Evolutionary conservation across 2,329 filamentous ascomycete species (phyloP).

Genomic region (Clarireedia monteithiana): DNA sequence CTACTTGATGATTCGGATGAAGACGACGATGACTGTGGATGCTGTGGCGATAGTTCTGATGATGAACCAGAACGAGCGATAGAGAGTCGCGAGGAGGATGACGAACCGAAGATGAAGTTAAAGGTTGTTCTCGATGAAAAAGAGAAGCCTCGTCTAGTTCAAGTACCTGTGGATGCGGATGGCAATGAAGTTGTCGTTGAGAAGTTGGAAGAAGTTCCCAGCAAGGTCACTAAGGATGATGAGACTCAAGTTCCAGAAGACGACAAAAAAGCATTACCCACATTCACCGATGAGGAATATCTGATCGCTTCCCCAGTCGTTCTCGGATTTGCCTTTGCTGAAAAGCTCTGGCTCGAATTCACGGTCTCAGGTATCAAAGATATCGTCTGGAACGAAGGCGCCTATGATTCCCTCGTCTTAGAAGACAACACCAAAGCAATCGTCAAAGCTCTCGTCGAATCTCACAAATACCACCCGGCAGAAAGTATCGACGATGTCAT

Average conservation of each 20-base stretch:
- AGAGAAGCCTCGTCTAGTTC: constrained; percentile 42
- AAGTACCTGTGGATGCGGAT: constrained; percentile 47
- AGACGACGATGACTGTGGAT: constrained; percentile 32
- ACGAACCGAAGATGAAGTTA: constrained; percentile 30
- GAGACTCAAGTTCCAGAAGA: constrained; percentile 14
- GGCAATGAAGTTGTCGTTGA: constrained; percentile 47
- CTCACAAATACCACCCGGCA: constrained; percentile 73
- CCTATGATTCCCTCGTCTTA: constrained; percentile 76
- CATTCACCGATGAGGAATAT: constrained; percentile 76
- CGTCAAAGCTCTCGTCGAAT: constrained; percentile 75
- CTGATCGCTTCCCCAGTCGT: constrained; percentile 78
- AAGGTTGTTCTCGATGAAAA: constrained; percentile 37
- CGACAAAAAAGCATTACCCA: constrained; percentile 33
- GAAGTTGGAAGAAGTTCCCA: constrained; percentile 47
- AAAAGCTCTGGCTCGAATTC: constrained; percentile 89
- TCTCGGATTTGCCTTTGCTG: constrained; percentile 77
- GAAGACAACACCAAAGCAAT: constrained; percentile 53
- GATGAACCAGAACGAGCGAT: constrained; percentile 27
- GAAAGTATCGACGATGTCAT: constrained; percentile 79
- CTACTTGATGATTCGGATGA: constrained; percentile 43
- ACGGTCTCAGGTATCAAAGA: constrained; percentile 71
- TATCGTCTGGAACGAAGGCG: constrained; percentile 76
- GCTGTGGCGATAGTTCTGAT: constrained; percentile 30
- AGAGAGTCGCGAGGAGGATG: constrained; percentile 19
- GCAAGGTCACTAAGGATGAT: constrained; percentile 21